Conservation (phyloP, 345 rosid genomes). For the Eucalyptus sp. region DNA sequence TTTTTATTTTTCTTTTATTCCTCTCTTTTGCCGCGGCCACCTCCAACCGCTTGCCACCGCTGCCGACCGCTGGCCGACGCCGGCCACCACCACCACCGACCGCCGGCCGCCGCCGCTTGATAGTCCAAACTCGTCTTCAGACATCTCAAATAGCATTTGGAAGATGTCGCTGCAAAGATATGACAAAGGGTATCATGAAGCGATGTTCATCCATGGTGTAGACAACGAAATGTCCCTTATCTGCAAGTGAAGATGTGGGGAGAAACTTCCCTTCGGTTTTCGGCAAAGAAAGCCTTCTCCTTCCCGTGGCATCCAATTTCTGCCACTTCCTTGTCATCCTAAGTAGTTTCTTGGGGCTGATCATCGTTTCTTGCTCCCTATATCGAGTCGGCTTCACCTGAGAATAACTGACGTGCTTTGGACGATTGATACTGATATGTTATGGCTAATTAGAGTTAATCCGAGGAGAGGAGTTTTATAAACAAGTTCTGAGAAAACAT, state of each 20-base stretch:
- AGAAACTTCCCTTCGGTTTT: not conserved
- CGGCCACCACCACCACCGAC: too few relatives aligned
- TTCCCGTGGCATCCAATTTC: not conserved
- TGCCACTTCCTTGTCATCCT: not conserved
- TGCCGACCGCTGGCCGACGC: too few relatives aligned
- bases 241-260: not conserved
- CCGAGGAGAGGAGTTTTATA: not conserved
- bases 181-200: constrained; percentile 1
- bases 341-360: not conserved
- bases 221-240: constrained; percentile 19
- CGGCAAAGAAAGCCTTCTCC: not conserved
- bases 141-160: not conserved
- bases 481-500: not conserved
- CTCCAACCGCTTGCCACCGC: too few relatives aligned
- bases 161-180: not conserved
- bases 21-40: too few relatives aligned
- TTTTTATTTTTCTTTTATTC: too few relatives aligned
- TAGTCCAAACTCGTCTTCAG: constrained; percentile 1
- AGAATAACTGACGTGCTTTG: not conserved
- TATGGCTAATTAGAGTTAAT: not conserved
- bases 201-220: not conserved
- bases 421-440: not conserved
- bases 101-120: not conserved
- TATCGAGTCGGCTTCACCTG: not conserved
- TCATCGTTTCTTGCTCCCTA: not conserved